Conservation (phyloP, 805 yeast species). For the Cyberlindnera japonica region DNA sequence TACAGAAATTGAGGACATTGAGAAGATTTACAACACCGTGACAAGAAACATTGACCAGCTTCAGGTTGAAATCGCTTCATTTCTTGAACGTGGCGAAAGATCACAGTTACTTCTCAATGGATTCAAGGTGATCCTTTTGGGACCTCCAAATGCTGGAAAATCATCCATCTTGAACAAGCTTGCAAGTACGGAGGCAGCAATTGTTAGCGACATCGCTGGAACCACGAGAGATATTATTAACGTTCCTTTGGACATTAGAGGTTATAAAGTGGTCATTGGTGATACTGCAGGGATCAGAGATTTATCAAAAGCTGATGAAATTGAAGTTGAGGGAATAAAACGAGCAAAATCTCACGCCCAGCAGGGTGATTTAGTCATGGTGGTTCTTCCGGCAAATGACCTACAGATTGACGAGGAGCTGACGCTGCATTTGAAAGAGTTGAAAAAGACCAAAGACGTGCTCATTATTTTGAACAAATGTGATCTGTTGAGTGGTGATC, state of each 20-base stretch:
- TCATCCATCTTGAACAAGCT: conserved; percentile 79
- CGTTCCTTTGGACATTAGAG: conserved; percentile 74
- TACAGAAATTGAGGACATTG: conserved; percentile 69
- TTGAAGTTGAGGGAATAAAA: conserved; percentile 78
- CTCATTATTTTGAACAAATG: conserved; percentile 55
- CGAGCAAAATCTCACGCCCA: conserved; percentile 62
- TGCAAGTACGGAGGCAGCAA: conserved; percentile 78
- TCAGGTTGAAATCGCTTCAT: conserved; percentile 40
- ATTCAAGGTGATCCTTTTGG: conserved; percentile 66
- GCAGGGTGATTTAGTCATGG: conserved; percentile 65
- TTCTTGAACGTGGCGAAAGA: conserved; percentile 43
- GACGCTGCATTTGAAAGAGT: conserved; percentile 33
- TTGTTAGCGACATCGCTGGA: conserved; percentile 89
- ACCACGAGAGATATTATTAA: conserved; percentile 90
- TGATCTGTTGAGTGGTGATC: conserved; percentile 40
- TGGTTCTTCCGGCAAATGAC: conserved; percentile 53
- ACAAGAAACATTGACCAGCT: conserved; percentile 39
- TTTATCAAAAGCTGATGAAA: conserved; percentile 42
- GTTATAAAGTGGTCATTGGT: conserved; percentile 77
- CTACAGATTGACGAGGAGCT: conserved; percentile 36
- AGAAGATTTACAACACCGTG: conserved; percentile 49
- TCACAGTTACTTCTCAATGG: conserved; percentile 71
- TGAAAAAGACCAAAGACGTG: conserved; percentile 31
- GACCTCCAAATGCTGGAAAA: conserved; percentile 97
- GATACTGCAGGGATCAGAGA: conserved; percentile 92